Conservation (phyloP, 495 filamentous ascomycete genomes). For the Bacidia rubella region DNA sequence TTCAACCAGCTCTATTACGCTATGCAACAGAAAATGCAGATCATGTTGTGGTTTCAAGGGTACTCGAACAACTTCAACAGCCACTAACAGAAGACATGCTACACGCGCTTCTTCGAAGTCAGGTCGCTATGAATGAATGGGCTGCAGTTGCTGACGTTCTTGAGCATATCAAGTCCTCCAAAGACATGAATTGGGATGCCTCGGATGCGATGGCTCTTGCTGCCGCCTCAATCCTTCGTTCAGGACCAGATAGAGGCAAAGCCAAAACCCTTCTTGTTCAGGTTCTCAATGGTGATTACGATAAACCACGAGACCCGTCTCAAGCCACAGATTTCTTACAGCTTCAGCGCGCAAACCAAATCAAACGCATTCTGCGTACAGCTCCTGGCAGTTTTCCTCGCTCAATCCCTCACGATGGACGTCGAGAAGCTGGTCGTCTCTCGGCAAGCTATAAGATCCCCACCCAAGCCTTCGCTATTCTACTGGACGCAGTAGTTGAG, state of each 20-base stretch:
- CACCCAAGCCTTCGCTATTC: conserved; percentile 30
- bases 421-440: conserved; percentile 8
- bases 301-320: conserved; percentile 20
- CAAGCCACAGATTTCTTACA: conserved; percentile 11
- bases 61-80: conserved; percentile 26
- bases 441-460: conserved; percentile 14
- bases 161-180: conserved; percentile 27
- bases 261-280: conserved; percentile 13
- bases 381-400: conserved; percentile 6
- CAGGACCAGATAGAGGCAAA: conserved; percentile 1
- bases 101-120: conserved; percentile 35
- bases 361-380: conserved; percentile 11
- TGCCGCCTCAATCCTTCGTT: conserved; percentile 27
- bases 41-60: conserved; percentile 28
- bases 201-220: conserved; percentile 32
- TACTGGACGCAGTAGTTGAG: conserved; percentile 37
- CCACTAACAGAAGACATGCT: conserved; percentile 34
- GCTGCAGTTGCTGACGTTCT: conserved; percentile 31
- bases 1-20: conserved; percentile 44
- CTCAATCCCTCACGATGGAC: conserved; percentile 12
- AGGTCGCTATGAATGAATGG: conserved; percentile 36
- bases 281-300: conserved; percentile 16
- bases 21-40: conserved; percentile 43
- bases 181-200: conserved; percentile 34
- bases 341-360: conserved; percentile 21